Evolutionary conservation across 352 stramenopile species (phyloP).

Genomic region (Globisporangium irregulare): DNA sequence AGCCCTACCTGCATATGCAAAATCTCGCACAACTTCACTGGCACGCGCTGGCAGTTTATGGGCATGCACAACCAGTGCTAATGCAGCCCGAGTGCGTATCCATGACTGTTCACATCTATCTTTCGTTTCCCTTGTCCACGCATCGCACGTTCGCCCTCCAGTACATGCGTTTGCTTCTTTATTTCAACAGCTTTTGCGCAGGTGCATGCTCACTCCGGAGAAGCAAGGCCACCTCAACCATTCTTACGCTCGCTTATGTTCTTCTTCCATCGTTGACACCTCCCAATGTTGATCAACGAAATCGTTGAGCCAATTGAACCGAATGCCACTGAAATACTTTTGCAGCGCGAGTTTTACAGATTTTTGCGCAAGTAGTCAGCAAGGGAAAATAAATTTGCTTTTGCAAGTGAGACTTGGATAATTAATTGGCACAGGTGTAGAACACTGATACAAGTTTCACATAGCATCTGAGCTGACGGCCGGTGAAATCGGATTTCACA

Average conservation of each 20-base stretch:
- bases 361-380: background rate
- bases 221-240: background rate
- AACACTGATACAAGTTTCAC: background rate
- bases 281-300: background rate
- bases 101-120: background rate
- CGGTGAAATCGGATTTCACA: too few relatives aligned
- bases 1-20: too few relatives aligned
- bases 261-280: background rate
- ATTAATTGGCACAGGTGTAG: background rate
- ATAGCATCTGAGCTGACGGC: too few relatives aligned
- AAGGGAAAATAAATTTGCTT: background rate
- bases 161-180: background rate
- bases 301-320: background rate
- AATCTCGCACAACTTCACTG: too few relatives aligned
- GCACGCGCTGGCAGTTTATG: too few relatives aligned
- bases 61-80: too few relatives aligned
- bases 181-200: background rate
- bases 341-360: background rate
- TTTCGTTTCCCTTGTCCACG: background rate
- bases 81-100: too few relatives aligned
- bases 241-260: background rate
- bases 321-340: conserved; percentile 5
- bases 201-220: background rate
- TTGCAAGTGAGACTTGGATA: background rate
- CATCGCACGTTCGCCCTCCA: background rate